Conservation (phyloP, 768 basidiomycete genomes). For the Xanthoconium stramineum region DNA sequence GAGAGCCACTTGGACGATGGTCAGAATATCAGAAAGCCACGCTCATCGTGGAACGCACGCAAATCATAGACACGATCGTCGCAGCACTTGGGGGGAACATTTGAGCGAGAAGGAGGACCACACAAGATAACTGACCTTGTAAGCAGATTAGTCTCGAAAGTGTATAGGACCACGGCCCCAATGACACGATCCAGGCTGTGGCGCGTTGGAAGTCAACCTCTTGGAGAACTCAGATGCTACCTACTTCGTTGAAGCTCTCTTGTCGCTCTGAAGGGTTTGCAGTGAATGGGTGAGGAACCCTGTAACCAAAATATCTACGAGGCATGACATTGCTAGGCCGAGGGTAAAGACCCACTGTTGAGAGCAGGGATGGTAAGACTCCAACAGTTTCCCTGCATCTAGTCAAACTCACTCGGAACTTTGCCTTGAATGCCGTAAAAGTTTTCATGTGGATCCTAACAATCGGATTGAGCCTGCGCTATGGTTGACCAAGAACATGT, state of each 20-base stretch:
- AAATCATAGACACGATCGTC: constrained; percentile 41
- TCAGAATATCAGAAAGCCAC: neutral
- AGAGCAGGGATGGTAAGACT: neutral
- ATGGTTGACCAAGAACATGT: neutral
- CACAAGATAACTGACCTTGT: constrained; percentile 36
- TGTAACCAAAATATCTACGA: constrained; percentile 50
- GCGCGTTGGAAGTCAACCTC: neutral
- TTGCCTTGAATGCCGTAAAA: constrained; percentile 22
- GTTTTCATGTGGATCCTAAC: constrained; percentile 27
- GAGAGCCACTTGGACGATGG: constrained; percentile 38
- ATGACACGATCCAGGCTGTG: constrained; percentile 46
- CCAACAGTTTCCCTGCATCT: neutral
- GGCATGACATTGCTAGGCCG: constrained; percentile 47
- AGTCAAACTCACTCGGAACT: constrained; percentile 18
- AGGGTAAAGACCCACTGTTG: constrained; percentile 49
- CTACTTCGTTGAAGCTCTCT: constrained; percentile 39
- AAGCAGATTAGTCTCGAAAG: constrained; percentile 50
- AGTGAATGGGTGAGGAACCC: constrained; percentile 43
- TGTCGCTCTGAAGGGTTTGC: constrained; percentile 36
- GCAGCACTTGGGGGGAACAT: constrained; percentile 30
- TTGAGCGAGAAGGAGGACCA: neutral
- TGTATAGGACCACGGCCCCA: constrained; percentile 46
- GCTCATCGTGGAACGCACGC: constrained; percentile 29
- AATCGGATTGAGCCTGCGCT: neutral
- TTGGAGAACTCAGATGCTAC: neutral